Conservation (phyloP, 1,139 yeast genomes). For the Candida sp. region DNA sequence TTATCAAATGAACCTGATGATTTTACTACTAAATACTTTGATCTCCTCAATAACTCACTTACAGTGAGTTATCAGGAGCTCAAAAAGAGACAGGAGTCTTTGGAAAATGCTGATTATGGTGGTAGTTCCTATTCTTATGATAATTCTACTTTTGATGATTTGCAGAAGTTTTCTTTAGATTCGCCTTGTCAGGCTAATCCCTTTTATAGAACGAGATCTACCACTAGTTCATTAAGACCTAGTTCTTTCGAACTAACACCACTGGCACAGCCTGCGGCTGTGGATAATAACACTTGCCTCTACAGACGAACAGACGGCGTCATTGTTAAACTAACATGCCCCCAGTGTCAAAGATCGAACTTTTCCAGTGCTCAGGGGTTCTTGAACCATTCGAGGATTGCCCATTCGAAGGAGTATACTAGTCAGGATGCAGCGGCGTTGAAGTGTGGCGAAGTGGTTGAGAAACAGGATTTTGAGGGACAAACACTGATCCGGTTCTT, state of each 20-base stretch:
- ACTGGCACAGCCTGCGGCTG: constrained; percentile 6
- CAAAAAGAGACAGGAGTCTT: constrained; percentile 5
- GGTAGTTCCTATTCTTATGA: constrained; percentile 5
- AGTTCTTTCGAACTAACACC: constrained; percentile 8
- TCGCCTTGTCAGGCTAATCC: background rate
- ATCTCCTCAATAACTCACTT: constrained; percentile 33
- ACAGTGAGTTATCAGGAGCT: constrained; percentile 28
- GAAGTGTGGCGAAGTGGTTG: constrained; percentile 60
- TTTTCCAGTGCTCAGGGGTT: constrained; percentile 82
- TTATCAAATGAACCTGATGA: constrained; percentile 45
- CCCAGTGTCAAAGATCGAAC: constrained; percentile 63
- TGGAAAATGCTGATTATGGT: constrained; percentile 2
- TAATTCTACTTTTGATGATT: constrained; percentile 3
- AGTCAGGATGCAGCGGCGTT: constrained; percentile 77
- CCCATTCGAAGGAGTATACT: constrained; percentile 69
- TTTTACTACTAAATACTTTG: constrained; percentile 47
- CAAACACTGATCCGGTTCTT: constrained; percentile 41
- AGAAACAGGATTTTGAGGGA: constrained; percentile 62
- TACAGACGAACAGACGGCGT: constrained; percentile 73
- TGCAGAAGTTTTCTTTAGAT: background rate
- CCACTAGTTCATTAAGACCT: constrained; percentile 49
- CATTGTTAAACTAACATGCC: constrained; percentile 64
- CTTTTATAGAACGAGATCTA: constrained; percentile 46
- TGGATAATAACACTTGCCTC: constrained; percentile 37
- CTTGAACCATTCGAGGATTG: constrained; percentile 70